A percentile compares a stretch with the other conserved stretches of the same genome.
phyloP scores from a whole-genome alignment of 2,329 filamentous ascomycete species.

The Aureobasidium vineae region DNA sequence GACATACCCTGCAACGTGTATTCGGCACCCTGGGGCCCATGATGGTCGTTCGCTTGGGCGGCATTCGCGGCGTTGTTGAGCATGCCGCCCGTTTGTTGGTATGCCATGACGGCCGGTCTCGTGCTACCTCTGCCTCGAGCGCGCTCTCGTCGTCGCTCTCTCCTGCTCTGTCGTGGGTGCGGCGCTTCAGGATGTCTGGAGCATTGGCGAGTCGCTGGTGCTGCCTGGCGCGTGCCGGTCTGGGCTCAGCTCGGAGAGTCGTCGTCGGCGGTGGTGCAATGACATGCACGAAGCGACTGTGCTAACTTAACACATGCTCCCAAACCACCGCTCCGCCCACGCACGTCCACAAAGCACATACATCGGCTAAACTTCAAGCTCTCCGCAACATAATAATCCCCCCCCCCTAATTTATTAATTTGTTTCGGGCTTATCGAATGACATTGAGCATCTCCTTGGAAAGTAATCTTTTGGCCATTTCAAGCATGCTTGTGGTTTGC shows the following conservation, averaged over 20 bases:
- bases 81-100: slow-evolving; percentile 66
- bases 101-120: slow-evolving; percentile 56
- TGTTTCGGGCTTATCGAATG: not conserved
- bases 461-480: not conserved
- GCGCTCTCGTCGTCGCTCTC: slow-evolving; percentile 5
- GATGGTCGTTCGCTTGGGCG: slow-evolving; percentile 48
- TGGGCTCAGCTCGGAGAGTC: not conserved
- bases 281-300: not conserved
- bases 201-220: slow-evolving; percentile 10
- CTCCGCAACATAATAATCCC: not conserved
- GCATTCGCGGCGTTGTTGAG: slow-evolving; percentile 49
- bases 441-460: not conserved
- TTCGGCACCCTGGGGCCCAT: slow-evolving; percentile 61
- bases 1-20: slow-evolving; percentile 66
- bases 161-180: slow-evolving; percentile 7
- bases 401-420: not conserved
- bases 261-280: slow-evolving; percentile 4
- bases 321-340: slow-evolving; percentile 2
- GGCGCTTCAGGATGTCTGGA: not conserved
- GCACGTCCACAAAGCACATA: slow-evolving; percentile 14
- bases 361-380: slow-evolving; percentile 8
- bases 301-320: slow-evolving; percentile 21
- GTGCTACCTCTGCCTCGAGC: slow-evolving; percentile 15
- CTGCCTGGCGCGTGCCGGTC: slow-evolving; percentile 7
- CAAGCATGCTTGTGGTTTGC: not conserved